These are phyloP conservation scores for Macrocybe gigantea DNA, from an alignment of 768 basidiomycete species.

Conservation along the genomic window DNA sequence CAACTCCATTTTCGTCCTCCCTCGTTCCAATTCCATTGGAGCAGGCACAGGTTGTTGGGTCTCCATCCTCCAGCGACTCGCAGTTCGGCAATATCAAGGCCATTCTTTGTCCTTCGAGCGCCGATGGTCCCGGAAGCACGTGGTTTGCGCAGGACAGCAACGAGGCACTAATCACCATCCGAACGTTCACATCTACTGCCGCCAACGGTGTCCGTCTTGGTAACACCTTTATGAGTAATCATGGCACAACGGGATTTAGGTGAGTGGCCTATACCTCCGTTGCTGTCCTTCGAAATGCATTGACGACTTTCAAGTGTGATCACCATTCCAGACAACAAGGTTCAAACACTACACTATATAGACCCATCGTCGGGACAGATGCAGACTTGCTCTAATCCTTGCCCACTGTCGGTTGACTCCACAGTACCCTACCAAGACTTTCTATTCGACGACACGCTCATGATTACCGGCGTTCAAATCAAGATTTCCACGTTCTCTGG, in stretches of 20 bases:
- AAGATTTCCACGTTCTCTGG: slow-evolving; percentile 75
- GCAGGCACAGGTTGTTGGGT: slow-evolving; percentile 48
- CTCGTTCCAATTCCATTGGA: slow-evolving; percentile 75
- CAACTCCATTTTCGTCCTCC: slow-evolving; percentile 84
- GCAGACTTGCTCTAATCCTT: slow-evolving; percentile 68
- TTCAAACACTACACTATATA: slow-evolving; percentile 70
- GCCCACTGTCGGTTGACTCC: slow-evolving; percentile 76
- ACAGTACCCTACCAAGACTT: slow-evolving; percentile 90
- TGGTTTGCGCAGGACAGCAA: slow-evolving; percentile 81
- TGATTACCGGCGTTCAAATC: slow-evolving; percentile 88
- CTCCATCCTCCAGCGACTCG: slow-evolving; percentile 54
- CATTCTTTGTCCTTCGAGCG: slow-evolving; percentile 83
- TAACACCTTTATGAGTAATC: slow-evolving; percentile 78
- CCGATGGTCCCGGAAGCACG: slow-evolving; percentile 70
- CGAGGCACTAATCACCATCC: slow-evolving; percentile 67
- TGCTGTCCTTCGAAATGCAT: slow-evolving; percentile 3
- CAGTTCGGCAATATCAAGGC: slow-evolving; percentile 59
- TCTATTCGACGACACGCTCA: slow-evolving; percentile 56
- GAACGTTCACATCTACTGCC: slow-evolving; percentile 67
- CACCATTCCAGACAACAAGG: slow-evolving; percentile 84
- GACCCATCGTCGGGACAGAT: slow-evolving; percentile 74
- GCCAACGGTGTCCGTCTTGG: slow-evolving; percentile 83
- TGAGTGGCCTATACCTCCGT: slow-evolving; percentile 27
- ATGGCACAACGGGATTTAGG: slow-evolving; percentile 89
- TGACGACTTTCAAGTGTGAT: slow-evolving; percentile 49